These are phyloP conservation scores for Candida silvatica DNA, from an alignment of 805 yeast genomes.

Conservation along the genomic window DNA sequence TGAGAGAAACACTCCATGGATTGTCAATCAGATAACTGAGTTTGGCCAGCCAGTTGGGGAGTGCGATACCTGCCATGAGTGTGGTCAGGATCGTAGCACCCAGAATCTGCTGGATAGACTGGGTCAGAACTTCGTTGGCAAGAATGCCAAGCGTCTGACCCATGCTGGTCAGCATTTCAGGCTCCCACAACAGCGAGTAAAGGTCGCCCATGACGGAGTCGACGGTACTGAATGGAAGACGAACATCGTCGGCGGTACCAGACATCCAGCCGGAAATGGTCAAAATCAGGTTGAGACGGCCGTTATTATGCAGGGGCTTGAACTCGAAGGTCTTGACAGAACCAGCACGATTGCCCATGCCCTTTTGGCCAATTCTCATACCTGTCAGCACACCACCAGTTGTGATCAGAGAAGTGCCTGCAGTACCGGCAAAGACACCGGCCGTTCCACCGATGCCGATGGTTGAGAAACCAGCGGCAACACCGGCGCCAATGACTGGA, in stretches of 20 bases:
- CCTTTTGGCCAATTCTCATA: constrained; percentile 76
- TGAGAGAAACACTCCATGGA: constrained; percentile 97
- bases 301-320: constrained; percentile 84
- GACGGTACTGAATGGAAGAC: constrained; percentile 91
- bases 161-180: constrained; percentile 90
- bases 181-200: constrained; percentile 92
- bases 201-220: constrained; percentile 98
- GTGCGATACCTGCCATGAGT: constrained; percentile 85
- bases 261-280: constrained; percentile 98
- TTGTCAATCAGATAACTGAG: constrained; percentile 85
- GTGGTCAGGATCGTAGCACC: constrained; percentile 89
- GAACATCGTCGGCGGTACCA: constrained; percentile 88
- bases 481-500: constrained; percentile 97
- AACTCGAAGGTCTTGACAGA: constrained; percentile 92
- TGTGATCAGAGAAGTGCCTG: constrained; percentile 92
- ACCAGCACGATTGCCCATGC: constrained; percentile 83
- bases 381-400: constrained; percentile 89
- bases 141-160: constrained; percentile 93
- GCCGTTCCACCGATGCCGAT: constrained; percentile 92
- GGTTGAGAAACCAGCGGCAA: constrained; percentile 95
- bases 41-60: constrained; percentile 87
- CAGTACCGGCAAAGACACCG: constrained; percentile 91
- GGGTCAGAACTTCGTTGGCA: constrained; percentile 89
- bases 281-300: constrained; percentile 75
- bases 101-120: constrained; percentile 88